phyloP scores from a whole-genome alignment of 805 yeast species.

The Yueomyces sinensis region DNA sequence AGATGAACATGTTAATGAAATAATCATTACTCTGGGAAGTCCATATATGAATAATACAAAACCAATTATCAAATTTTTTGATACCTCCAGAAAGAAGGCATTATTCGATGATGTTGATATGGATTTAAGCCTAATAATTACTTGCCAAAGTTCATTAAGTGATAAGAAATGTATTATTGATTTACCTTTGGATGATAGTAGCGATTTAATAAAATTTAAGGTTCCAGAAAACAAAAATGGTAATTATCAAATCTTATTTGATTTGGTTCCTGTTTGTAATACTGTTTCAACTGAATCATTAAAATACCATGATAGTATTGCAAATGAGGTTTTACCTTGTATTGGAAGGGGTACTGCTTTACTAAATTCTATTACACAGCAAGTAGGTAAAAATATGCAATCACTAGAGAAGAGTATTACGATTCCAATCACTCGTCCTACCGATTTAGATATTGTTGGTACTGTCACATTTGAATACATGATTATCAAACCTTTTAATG shows the following conservation, averaged over 20 bases:
- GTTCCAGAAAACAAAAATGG: slow-evolving; percentile 35
- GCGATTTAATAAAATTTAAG: slow-evolving; percentile 63
- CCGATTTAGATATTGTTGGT: slow-evolving; percentile 65
- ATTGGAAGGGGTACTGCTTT: slow-evolving; percentile 74
- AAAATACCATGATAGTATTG: neutral
- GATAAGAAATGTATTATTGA: slow-evolving; percentile 52
- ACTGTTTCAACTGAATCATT: slow-evolving; percentile 16
- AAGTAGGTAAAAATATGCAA: slow-evolving; percentile 54
- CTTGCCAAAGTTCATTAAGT: slow-evolving; percentile 23
- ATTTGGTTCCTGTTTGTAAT: slow-evolving; percentile 80
- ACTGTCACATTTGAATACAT: slow-evolving; percentile 61
- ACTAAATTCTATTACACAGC: slow-evolving; percentile 45
- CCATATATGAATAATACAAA: slow-evolving; percentile 54
- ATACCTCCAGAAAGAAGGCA: slow-evolving; percentile 62
- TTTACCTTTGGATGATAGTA: slow-evolving; percentile 68
- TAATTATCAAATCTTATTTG: slow-evolving; percentile 57
- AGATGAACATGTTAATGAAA: slow-evolving; percentile 46
- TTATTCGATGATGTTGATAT: slow-evolving; percentile 81
- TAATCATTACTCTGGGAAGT: slow-evolving; percentile 78
- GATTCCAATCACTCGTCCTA: slow-evolving; percentile 63
- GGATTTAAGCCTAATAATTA: slow-evolving; percentile 64
- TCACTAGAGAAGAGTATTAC: slow-evolving; percentile 54
- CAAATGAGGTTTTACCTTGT: neutral
- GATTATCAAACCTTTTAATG: slow-evolving; percentile 52
- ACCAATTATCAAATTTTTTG: slow-evolving; percentile 53